Percentiles rank a stretch among this genome's conserved stretches.
Conservation (phyloP, 1,284 basidiomycete genomes). For the Austroboletus rostrupii region DNA sequence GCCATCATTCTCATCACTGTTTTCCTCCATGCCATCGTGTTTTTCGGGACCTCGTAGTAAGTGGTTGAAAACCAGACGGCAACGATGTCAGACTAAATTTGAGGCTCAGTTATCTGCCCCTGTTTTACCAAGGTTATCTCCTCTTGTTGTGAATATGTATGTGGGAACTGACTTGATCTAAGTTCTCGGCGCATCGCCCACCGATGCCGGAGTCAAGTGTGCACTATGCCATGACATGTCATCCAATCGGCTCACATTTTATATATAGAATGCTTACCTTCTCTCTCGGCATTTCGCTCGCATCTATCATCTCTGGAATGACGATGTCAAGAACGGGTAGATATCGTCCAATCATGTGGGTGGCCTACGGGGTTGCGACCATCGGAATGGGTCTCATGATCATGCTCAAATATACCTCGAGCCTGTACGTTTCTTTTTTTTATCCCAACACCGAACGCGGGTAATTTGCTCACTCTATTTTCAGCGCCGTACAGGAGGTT, state of each 20-base stretch:
- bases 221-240: constrained; percentile 7
- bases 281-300: constrained; percentile 58
- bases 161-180: constrained; percentile 25
- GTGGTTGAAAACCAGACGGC: constrained; percentile 4
- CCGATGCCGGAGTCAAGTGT: constrained; percentile 68
- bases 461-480: constrained; percentile 1
- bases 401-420: constrained; percentile 39
- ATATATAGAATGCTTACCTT: constrained; percentile 68
- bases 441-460: background rate
- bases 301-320: constrained; percentile 59
- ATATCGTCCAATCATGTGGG: constrained; percentile 66
- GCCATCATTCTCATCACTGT: constrained; percentile 56
- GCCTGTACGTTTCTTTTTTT: constrained; percentile 37
- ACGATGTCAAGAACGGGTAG: constrained; percentile 55
- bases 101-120: constrained; percentile 57
- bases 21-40: constrained; percentile 66
- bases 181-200: constrained; percentile 72
- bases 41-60: constrained; percentile 46
- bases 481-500: constrained; percentile 55
- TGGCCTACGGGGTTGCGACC: constrained; percentile 49
- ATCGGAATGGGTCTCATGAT: constrained; percentile 70
- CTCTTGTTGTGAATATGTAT: background rate
- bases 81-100: constrained; percentile 4
- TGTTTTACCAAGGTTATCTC: constrained; percentile 62
- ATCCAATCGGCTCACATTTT: background rate